A percentile compares a stretch with the other conserved stretches of the same genome.
phyloP scores from a whole-genome alignment of 331 rosid genomes.

The Dryas integrifolia region DNA sequence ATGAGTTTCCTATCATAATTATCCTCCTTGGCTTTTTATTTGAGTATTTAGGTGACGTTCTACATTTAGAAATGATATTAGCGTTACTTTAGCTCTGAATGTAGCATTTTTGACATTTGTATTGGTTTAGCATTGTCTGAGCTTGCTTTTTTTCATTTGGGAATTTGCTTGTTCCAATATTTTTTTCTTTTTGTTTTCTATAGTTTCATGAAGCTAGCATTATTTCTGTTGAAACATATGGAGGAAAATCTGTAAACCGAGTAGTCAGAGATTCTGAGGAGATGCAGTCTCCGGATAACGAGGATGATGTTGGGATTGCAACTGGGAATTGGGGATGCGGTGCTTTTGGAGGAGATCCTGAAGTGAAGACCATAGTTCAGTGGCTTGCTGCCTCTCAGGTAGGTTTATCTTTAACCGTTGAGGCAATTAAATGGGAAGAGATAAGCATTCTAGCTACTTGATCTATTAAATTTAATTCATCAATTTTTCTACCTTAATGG shows the following conservation, averaged over 20 bases:
- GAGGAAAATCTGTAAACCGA: conserved; percentile 30
- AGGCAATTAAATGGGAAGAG: not conserved
- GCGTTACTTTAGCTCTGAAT: not conserved
- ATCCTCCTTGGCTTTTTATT: conserved; percentile 23
- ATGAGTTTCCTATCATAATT: conserved; percentile 5
- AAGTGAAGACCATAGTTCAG: conserved; percentile 76
- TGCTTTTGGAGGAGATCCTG: conserved; percentile 95
- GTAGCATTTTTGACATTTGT: not conserved
- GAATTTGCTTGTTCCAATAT: conserved; percentile 17
- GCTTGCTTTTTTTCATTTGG: not conserved
- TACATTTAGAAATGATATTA: not conserved
- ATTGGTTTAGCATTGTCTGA: not conserved
- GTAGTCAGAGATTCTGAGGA: conserved; percentile 25
- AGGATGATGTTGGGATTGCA: conserved; percentile 58
- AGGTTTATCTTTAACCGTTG: conserved; percentile 11
- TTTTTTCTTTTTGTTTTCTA: conserved; percentile 13
- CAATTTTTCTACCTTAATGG: too few species aligned
- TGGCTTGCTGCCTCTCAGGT: conserved; percentile 99
- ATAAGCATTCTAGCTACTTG: too few species aligned
- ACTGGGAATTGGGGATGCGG: conserved; percentile 99
- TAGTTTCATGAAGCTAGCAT: conserved; percentile 39
- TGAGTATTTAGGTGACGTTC: conserved; percentile 6
- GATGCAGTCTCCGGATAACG: conserved; percentile 28
- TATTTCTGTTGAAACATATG: conserved; percentile 32
- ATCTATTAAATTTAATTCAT: too few species aligned